phyloP scores from a whole-genome alignment of 345 rosid genomes.

The Durio zibethinus region DNA sequence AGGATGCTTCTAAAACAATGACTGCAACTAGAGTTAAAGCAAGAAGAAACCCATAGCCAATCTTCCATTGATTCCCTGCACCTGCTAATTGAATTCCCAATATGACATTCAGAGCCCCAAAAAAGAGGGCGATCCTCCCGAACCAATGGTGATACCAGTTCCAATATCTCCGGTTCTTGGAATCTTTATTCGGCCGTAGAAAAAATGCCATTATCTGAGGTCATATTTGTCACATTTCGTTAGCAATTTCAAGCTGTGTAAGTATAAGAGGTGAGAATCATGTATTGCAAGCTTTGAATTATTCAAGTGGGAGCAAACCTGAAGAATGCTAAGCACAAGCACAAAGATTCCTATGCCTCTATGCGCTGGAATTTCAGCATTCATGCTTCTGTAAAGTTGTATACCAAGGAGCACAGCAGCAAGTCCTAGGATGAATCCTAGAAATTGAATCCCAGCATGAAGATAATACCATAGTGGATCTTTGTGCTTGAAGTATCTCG shows the following conservation, averaged over 20 bases:
- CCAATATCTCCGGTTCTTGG: slow-evolving; percentile 71
- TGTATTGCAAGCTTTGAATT: not conserved
- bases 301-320: slow-evolving; percentile 41
- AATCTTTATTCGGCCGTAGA: slow-evolving; percentile 64
- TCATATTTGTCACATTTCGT: slow-evolving; percentile 1
- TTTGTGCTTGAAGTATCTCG: slow-evolving; percentile 75
- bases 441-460: slow-evolving; percentile 57
- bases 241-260: not conserved
- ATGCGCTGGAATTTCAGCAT: slow-evolving; percentile 56
- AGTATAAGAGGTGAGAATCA: not conserved
- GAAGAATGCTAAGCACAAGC: slow-evolving; percentile 68
- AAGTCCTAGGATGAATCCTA: slow-evolving; percentile 66
- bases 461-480: slow-evolving; percentile 91
- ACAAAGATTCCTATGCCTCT: slow-evolving; percentile 81
- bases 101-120: slow-evolving; percentile 68
- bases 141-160: slow-evolving; percentile 88
- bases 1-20: slow-evolving; percentile 49
- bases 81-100: slow-evolving; percentile 62
- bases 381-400: slow-evolving; percentile 50
- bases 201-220: slow-evolving; percentile 83
- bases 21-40: slow-evolving; percentile 46
- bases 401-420: slow-evolving; percentile 62
- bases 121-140: slow-evolving; percentile 74
- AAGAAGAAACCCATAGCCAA: slow-evolving; percentile 71
- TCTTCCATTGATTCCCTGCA: slow-evolving; percentile 63